Evolutionary conservation across 2,329 filamentous ascomycete species (phyloP), one percentile per base, ranked within the genome.

Genomic region (Beauveria medogensis): DNA sequence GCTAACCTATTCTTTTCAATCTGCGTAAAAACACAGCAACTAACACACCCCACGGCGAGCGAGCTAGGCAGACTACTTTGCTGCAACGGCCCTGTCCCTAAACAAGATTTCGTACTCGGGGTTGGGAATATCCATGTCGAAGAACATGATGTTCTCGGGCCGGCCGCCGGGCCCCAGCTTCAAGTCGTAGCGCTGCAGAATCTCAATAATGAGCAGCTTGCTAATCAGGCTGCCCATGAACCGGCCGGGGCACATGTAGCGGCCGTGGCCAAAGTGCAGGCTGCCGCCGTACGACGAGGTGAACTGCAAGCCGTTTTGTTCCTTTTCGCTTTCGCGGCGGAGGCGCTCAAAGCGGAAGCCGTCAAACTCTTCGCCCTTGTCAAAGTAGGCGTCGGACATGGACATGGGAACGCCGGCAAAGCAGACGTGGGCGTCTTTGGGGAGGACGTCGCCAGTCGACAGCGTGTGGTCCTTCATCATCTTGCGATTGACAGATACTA

Each of bases 321-420:
- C 22, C 44, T 47, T 47, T 18, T 47, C 44, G 22, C 20, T 8
- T 22, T 47, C 6, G 44, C 44, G 44, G 14, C 44, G 44, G 22
- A 47, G 44, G 20, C 44, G 44, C 44, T 47, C 44, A 10, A 47
- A 47, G 14, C 44, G 44, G 20, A 47, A 47, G 10, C 44, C 44
- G 44, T 47, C 44, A 47, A 47, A 47, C 44, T 47, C 44, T 0
- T 47, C 22, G 44, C 9, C 20, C 8, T 26, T 26, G 8, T 47
- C 44, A 68, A 47, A 47, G 44, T 47, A 47, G 8, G 24, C 44
- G 6, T 47, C 44, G 8, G 44, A 47, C 44, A 47, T 47, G 44
- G 44, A 47, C 44, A 47, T 47, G 20, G 44, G 44, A 8, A 47
- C 44, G 14, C 44, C 44, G 7, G 44, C 44, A 47, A 47, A 47